These are phyloP conservation scores for Ophiostoma montium DNA, from an alignment of 2,329 filamentous ascomycete species.

Conservation along the genomic window DNA sequence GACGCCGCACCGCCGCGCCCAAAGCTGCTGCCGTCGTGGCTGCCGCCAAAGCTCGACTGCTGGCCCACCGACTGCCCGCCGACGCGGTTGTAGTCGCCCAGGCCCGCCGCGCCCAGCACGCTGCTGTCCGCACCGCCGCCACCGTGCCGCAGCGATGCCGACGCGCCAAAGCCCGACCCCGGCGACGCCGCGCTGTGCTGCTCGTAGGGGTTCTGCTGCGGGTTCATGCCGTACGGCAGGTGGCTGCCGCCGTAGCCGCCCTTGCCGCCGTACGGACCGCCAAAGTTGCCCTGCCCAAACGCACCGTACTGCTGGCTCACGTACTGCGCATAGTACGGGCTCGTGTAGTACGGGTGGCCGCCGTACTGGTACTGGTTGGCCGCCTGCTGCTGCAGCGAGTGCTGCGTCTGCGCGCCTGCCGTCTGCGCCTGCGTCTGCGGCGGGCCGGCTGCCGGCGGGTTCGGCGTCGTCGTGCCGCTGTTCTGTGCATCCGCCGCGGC, in stretches of 20 bases:
- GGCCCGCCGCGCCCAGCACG: conserved; percentile 28
- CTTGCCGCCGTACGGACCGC: conserved; percentile 40
- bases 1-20: conserved; percentile 34
- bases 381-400: conserved; percentile 22
- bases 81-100: conserved; percentile 39
- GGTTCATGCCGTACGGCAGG: conserved; percentile 38
- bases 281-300: conserved; percentile 35
- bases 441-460: conserved; percentile 45
- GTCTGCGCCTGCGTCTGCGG: conserved; percentile 24
- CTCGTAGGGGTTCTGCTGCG: conserved; percentile 39
- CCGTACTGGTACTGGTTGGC: conserved; percentile 18
- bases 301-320: conserved; percentile 32
- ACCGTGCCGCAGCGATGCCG: conserved; percentile 34
- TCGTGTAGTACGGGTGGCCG: conserved; percentile 44
- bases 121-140: conserved; percentile 35
- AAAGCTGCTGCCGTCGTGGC: conserved; percentile 37
- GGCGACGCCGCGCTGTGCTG: conserved; percentile 33
- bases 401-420: conserved; percentile 14
- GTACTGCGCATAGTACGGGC: conserved; percentile 49
- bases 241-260: conserved; percentile 42
- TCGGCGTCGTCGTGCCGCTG: conserved; percentile 83
- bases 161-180: conserved; percentile 36
- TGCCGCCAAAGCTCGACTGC: conserved; percentile 37
- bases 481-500: conserved; percentile 55
- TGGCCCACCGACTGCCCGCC: conserved; percentile 31